A percentile compares a stretch with the other conserved stretches of the same genome.
Evolutionary conservation across 352 stramenopile genomes (phyloP).

Genomic region (Globisporangium nagaii): DNA sequence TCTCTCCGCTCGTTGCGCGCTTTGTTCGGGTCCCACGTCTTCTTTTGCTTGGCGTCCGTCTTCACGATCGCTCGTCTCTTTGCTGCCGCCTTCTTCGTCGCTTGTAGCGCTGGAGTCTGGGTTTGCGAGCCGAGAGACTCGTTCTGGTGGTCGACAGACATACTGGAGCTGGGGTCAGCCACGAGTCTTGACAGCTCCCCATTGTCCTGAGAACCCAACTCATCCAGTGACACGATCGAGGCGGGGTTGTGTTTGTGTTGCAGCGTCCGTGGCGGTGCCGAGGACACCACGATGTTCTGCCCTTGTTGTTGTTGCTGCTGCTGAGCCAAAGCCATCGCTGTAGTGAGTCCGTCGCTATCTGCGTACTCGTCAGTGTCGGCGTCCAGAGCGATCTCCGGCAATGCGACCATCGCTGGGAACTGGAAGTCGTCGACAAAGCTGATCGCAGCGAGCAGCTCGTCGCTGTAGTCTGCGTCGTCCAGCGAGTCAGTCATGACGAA

Average conservation of each 20-base stretch:
- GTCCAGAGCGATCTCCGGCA: neutral
- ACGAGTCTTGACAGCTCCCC: neutral
- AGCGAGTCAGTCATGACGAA: neutral
- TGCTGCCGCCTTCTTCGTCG: neutral
- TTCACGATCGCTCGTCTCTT: neutral
- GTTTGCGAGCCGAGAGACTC: too few relatives aligned
- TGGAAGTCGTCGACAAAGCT: neutral
- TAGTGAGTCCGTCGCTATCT: too few relatives aligned
- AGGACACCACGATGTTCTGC: neutral
- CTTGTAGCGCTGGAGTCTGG: neutral
- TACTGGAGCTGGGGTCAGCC: neutral
- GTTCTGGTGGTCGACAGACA: too few relatives aligned
- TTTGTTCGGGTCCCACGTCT: conserved; percentile 5
- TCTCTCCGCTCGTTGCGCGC: conserved; percentile 23
- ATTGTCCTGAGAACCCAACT: neutral
- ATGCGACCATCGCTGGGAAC: neutral
- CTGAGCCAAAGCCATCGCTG: neutral
- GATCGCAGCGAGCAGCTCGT: neutral
- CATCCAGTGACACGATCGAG: neutral
- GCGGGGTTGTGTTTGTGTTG: too few relatives aligned
- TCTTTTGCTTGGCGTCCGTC: neutral
- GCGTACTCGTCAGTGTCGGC: too few relatives aligned
- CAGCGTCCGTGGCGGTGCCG: neutral
- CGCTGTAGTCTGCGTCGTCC: neutral
- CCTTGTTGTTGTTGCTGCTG: neutral